These are phyloP conservation scores for Prunus mira DNA, from an alignment of 306 rosid genomes.

Conservation along the genomic window DNA sequence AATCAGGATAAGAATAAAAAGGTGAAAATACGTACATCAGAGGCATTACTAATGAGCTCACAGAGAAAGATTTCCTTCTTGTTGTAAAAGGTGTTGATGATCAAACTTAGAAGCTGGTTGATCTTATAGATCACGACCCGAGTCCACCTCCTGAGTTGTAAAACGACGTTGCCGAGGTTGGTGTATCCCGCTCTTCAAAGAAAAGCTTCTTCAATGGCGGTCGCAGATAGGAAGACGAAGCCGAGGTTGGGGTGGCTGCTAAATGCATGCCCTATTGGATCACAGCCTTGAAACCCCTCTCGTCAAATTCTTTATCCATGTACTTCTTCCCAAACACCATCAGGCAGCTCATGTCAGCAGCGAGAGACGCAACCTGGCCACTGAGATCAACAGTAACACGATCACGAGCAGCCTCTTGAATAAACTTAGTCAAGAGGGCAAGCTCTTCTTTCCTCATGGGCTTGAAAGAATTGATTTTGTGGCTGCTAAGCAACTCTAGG, in stretches of 20 bases:
- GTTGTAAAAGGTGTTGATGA: no score
- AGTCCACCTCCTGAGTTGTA: no score
- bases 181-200: no score
- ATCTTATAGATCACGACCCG: no score
- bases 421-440: slow-evolving; percentile 23
- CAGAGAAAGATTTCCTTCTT: no score
- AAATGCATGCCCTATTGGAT: slow-evolving; percentile 39
- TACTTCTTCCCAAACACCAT: slow-evolving; percentile 64
- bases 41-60: no score
- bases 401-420: slow-evolving; percentile 35
- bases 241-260: slow-evolving; percentile 25
- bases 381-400: slow-evolving; percentile 41
- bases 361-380: slow-evolving; percentile 31
- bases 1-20: no score
- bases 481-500: slow-evolving; percentile 49
- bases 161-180: no score
- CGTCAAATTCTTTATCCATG: slow-evolving; percentile 41
- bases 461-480: slow-evolving; percentile 44
- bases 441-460: slow-evolving; percentile 57
- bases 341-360: slow-evolving; percentile 40
- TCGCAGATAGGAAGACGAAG: no score
- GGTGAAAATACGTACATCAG: no score
- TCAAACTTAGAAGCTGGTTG: no score
- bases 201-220: no score
- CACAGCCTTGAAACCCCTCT: slow-evolving; percentile 51